Conservation (phyloP, 73 alveolate species). For the Symbiodinium natans region DNA sequence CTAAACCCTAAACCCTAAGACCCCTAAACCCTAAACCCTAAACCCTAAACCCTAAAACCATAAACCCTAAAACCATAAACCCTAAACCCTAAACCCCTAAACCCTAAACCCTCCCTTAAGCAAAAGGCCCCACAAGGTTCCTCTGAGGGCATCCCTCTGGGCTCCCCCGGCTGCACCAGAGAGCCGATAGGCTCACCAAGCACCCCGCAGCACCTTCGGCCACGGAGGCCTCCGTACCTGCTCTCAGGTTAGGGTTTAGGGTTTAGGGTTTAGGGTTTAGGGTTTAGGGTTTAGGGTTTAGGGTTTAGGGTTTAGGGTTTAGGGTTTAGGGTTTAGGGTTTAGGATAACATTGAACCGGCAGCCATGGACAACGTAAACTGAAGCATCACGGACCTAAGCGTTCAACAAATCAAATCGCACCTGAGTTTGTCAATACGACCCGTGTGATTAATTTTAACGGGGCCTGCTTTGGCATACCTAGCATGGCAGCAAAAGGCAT, state of each 20-base stretch:
- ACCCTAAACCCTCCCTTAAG: neutral
- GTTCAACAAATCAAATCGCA: no score
- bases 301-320: neutral
- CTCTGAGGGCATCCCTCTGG: neutral
- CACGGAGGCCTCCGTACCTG: constrained; percentile 21
- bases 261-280: no score
- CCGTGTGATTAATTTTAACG: no score
- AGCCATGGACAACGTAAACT: no score
- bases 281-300: neutral
- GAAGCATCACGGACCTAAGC: no score
- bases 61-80: neutral
- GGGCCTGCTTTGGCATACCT: no score
- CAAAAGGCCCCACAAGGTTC: no score
- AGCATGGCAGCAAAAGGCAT: no score
- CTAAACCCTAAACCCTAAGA: neutral
- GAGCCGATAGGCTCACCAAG: constrained; percentile 60
- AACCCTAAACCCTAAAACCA: neutral
- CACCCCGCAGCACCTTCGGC: constrained; percentile 61
- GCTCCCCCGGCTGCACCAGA: constrained; percentile 62
- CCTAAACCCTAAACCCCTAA: neutral
- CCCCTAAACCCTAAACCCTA: neutral
- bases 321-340: neutral
- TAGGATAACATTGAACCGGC: neutral
- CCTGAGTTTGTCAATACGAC: no score
- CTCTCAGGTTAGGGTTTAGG: no score